A percentile compares a stretch with the other conserved stretches of the same genome.
phyloP scores from a whole-genome alignment of 1,139 yeast genomes.

The Sugiyamaella neomexicana region DNA sequence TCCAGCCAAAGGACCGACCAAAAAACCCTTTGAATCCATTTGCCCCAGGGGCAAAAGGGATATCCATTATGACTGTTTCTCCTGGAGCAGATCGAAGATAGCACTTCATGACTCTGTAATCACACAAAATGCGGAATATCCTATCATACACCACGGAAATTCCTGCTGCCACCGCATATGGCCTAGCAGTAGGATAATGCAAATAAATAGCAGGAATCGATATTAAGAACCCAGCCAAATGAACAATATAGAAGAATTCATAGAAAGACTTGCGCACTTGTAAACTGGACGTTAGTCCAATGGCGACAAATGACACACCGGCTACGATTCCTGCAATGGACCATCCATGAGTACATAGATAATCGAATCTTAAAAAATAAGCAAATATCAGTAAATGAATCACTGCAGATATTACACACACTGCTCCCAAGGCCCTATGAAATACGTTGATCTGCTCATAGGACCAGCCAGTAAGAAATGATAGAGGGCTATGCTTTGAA shows the following conservation, averaged over 20 bases:
- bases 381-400: conserved; percentile 29
- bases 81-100: conserved; percentile 28
- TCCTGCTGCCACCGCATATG: conserved; percentile 30
- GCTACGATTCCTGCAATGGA: conserved; percentile 31
- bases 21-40: not conserved
- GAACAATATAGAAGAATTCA: conserved; percentile 33
- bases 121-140: conserved; percentile 24
- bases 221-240: conserved; percentile 29
- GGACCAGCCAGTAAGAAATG: conserved; percentile 35
- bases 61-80: conserved; percentile 30
- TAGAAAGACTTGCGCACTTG: conserved; percentile 24
- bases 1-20: conserved; percentile 28
- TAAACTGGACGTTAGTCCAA: conserved; percentile 28
- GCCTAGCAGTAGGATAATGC: conserved; percentile 32
- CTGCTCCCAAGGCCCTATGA: conserved; percentile 32
- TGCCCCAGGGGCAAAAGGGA: conserved; percentile 30
- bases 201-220: conserved; percentile 32
- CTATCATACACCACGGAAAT: conserved; percentile 32
- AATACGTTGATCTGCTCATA: conserved; percentile 36
- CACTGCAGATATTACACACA: conserved; percentile 26
- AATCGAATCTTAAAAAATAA: conserved; percentile 28
- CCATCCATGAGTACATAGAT: conserved; percentile 29
- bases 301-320: conserved; percentile 27
- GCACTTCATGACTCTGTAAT: conserved; percentile 30
- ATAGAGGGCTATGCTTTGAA: conserved; percentile 33